Evolutionary conservation across 2,329 filamentous ascomycete genomes (phyloP).

Genomic region (Tolypocladium tundrense): DNA sequence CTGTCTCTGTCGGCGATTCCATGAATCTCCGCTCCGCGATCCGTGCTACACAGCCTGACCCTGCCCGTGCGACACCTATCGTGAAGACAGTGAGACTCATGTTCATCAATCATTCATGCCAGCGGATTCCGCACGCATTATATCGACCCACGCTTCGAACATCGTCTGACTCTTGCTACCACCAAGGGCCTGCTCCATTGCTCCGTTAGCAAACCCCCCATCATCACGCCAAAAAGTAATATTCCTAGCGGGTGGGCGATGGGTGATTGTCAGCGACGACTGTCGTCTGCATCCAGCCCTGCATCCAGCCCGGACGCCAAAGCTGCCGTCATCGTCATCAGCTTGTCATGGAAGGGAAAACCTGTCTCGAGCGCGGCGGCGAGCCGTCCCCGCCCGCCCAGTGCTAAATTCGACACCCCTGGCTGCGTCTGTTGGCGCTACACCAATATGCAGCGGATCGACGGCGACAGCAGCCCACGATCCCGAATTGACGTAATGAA

Average conservation of each 20-base stretch:
- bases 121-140: not conserved
- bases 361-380: not conserved
- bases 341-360: not conserved
- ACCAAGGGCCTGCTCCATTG: not conserved
- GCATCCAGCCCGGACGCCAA: not conserved
- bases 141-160: not conserved
- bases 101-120: not conserved
- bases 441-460: not conserved
- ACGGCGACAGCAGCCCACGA: not conserved
- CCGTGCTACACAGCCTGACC: not conserved
- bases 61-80: not conserved
- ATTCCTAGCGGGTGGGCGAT: not conserved
- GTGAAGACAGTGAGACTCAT: not conserved
- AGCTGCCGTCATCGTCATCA: not conserved
- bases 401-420: not conserved
- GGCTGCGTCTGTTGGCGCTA: not conserved
- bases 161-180: not conserved
- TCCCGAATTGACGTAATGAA: not conserved
- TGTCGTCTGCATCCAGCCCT: not conserved
- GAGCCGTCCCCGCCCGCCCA: not conserved
- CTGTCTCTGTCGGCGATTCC: not conserved
- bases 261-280: not conserved
- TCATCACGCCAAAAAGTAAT: not conserved
- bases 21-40: not conserved
- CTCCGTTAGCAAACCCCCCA: not conserved